Percentiles rank a stretch among this genome's conserved stretches.
Conservation (phyloP, 2,329 filamentous ascomycete genomes). For the Claviceps digitariae region DNA sequence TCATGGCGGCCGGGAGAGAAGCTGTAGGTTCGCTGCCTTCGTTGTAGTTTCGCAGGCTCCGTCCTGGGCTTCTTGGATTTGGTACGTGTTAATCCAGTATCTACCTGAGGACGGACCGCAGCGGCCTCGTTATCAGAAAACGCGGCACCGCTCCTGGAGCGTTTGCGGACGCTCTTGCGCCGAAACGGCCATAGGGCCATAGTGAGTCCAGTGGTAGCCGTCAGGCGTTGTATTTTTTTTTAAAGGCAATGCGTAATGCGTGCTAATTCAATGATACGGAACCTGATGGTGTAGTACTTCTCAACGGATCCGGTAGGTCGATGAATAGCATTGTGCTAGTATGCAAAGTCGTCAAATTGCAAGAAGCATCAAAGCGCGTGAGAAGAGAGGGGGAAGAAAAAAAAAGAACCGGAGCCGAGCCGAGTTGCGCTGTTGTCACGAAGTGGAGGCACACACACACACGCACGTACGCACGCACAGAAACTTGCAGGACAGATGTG, state of each 20-base stretch:
- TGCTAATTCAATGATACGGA: neutral
- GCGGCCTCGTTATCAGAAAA: constrained; percentile 37
- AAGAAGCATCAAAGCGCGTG: constrained; percentile 1
- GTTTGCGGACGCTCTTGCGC: constrained; percentile 55
- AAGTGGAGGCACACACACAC: neutral
- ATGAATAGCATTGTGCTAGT: constrained; percentile 5
- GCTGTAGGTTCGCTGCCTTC: constrained; percentile 40
- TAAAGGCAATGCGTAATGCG: neutral
- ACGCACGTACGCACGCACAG: neutral
- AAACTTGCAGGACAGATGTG: neutral
- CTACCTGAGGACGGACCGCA: constrained; percentile 23
- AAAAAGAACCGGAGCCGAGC: neutral
- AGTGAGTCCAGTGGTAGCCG: constrained; percentile 6
- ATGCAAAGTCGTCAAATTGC: neutral
- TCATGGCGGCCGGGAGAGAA: constrained; percentile 49
- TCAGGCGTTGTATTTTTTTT: neutral
- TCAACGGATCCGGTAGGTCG: constrained; percentile 1
- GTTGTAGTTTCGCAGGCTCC: constrained; percentile 34
- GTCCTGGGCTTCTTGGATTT: constrained; percentile 27
- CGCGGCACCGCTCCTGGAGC: constrained; percentile 38
- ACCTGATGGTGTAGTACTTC: neutral
- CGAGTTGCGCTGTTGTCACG: neutral
- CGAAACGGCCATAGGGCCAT: constrained; percentile 82
- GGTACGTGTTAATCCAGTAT: constrained; percentile 14
- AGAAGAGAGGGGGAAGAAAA: neutral